Conservation (phyloP, 495 filamentous ascomycete genomes). For the Aspergillus egyptiacus region DNA sequence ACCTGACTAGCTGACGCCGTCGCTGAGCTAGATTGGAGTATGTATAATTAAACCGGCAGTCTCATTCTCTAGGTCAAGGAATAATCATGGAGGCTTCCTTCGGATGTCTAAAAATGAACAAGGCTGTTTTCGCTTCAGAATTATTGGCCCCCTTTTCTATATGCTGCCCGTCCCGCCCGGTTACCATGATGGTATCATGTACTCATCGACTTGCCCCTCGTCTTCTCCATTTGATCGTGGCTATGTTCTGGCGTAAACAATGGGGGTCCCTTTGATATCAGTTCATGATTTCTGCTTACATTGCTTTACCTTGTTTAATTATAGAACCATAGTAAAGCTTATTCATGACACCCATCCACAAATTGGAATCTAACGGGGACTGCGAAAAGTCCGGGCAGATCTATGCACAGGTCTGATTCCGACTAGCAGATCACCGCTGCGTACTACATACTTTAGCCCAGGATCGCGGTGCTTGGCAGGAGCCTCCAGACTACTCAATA, state of each 20-base stretch:
- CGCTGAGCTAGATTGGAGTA: not conserved
- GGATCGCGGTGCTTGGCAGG: not conserved
- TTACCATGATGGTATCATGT: not conserved
- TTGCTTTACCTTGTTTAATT: not conserved
- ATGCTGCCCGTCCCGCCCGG: not conserved
- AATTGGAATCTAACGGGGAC: no score
- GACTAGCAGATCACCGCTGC: not conserved
- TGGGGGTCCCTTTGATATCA: constrained; percentile 1
- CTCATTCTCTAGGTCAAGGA: no score
- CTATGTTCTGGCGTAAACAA: constrained; percentile 26
- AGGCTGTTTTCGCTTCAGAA: constrained; percentile 13
- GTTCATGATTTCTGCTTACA: not conserved
- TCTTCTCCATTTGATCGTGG: constrained; percentile 13
- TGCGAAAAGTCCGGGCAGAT: no score
- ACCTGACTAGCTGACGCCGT: not conserved
- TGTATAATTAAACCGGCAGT: constrained; percentile 2
- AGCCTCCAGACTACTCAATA: not conserved
- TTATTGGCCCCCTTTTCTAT: constrained; percentile 16
- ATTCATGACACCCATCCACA: not conserved
- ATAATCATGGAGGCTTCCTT: no score
- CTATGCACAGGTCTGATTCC: no score
- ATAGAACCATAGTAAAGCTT: not conserved
- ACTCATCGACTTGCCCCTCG: not conserved
- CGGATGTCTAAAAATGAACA: constrained; percentile 12
- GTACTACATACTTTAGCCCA: not conserved